Evolutionary conservation across 148 eudicot genomes (phyloP).

Genomic region (Agrostemma githago): DNA sequence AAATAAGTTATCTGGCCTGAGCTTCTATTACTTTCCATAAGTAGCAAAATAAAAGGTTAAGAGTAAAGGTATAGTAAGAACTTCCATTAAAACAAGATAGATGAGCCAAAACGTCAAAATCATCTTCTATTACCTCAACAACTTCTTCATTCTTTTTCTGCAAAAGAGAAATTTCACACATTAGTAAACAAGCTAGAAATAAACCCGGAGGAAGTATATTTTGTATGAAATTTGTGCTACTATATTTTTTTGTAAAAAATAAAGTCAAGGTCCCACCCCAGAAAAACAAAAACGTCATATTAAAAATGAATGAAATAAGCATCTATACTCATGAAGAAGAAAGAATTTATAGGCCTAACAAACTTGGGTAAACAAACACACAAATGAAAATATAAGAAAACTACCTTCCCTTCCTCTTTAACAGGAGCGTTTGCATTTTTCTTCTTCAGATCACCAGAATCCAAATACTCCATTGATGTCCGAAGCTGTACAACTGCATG

Average conservation of each 20-base stretch:
- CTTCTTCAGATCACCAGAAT: conserved; percentile 36
- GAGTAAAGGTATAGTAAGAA: too few relatives aligned
- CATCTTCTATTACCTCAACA: conserved; percentile 42
- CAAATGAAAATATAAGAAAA: neutral
- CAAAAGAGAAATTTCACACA: conserved; percentile 23
- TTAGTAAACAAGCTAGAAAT: neutral
- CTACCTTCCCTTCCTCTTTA: conserved; percentile 57
- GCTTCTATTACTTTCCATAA: neutral
- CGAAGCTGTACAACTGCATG: conserved; percentile 82
- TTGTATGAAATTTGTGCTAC: too few relatives aligned
- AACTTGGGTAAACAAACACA: neutral
- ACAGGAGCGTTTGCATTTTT: conserved; percentile 30
- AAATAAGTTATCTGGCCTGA: neutral
- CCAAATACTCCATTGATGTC: conserved; percentile 61
- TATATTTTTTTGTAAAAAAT: too few relatives aligned
- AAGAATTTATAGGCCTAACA: neutral
- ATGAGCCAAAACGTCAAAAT: conserved; percentile 1
- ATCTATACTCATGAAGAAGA: neutral
- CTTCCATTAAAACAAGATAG: neutral
- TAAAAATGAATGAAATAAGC: neutral
- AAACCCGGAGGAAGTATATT: too few relatives aligned
- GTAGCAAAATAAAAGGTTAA: neutral
- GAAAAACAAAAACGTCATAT: too few relatives aligned
- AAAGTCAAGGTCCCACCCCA: too few relatives aligned
- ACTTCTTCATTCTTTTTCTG: conserved; percentile 37